Base-by-base conservation (phyloP, 1,284 basidiomycete species). In the Exsudoporus floridanus region DNA sequence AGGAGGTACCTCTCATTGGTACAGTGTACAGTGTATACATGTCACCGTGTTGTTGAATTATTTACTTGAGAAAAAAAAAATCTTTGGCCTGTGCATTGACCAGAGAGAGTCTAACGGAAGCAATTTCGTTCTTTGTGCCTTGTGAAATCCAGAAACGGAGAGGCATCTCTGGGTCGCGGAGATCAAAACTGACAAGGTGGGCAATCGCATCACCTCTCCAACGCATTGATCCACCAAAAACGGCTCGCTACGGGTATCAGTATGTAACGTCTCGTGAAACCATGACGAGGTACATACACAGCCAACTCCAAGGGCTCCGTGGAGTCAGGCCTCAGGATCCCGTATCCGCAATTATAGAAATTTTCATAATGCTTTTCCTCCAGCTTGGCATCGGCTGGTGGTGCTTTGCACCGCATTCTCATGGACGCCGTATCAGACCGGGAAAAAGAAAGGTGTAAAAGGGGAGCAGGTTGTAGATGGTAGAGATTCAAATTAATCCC, bases 61-160 rank as follows among this genome's bases (percentile, higher is more conserved):
- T 12, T 12, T 30, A 52, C 48, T 34, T 41, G 14, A 49, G 31
- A 47, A 25, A 52, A 43, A 49, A 50, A 46, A 50, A 25, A 25
- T 56, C 27, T 60, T 62, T 50, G 30, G 9, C 38, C 21, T 40
- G 46, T 53, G 38, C 40, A 42, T 52, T 28, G 46, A 37, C 43
- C 18, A 46, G 27, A 48, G 52, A 49, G 52, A 59, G 63, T 48
- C 52, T 66, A 68, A 66, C 67, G 65, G 67, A 63, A 66, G 63
- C 47, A 65, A 56, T 58, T 49, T 49, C 39, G 8, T 49, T 54
- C 40, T 28, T 44, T 30, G 50, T 63, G 49, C 52, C 58, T 57
- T 45, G 36, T 39, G 39, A 37, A 38, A 40, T 43, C 43, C 30
- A 40, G 42, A 12, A 41, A 47, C 49, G 56, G 47, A 54, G 58